phyloP scores from a whole-genome alignment of 2,329 filamentous ascomycete genomes.

The Hypoxylon sp. region DNA sequence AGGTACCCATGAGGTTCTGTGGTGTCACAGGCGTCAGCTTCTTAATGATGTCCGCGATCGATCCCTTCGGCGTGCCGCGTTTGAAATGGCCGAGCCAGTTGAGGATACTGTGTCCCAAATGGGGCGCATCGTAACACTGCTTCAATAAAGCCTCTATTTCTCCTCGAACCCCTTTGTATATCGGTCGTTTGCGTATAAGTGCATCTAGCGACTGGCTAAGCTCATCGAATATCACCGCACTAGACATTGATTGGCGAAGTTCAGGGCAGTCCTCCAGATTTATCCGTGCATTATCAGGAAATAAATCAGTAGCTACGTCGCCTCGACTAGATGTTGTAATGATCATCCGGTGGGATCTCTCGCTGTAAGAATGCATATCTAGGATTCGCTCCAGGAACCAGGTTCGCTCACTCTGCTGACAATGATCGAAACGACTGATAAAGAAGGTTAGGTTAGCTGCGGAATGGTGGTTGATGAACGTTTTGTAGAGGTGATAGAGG shows the following conservation, averaged over 20 bases:
- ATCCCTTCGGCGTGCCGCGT: constrained; percentile 1
- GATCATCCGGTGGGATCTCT: not conserved
- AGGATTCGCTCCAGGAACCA: constrained; percentile 26
- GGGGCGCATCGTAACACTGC: not conserved
- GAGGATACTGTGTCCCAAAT: constrained; percentile 17
- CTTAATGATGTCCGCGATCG: constrained; percentile 3
- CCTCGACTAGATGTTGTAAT: not conserved
- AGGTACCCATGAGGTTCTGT: not conserved
- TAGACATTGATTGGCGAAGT: not conserved
- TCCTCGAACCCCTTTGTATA: not conserved
- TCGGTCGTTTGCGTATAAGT: not conserved
- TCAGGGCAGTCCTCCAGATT: not conserved
- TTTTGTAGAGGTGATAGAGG: not conserved
- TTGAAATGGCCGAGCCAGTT: constrained; percentile 9
- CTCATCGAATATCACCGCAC: not conserved
- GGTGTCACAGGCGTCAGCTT: not conserved
- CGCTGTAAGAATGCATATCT: constrained; percentile 18
- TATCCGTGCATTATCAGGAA: not conserved
- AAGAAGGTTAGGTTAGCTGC: constrained; percentile 12
- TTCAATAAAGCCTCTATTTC: constrained; percentile 3
- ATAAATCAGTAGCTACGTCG: not conserved
- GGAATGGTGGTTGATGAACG: not conserved
- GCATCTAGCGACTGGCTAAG: not conserved
- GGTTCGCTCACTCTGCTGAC: constrained; percentile 11
- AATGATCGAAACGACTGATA: constrained; percentile 34